Percentiles rank a stretch among this genome's conserved stretches.
Conservation (phyloP, 2,329 filamentous ascomycete species). For the Didymella sp. region DNA sequence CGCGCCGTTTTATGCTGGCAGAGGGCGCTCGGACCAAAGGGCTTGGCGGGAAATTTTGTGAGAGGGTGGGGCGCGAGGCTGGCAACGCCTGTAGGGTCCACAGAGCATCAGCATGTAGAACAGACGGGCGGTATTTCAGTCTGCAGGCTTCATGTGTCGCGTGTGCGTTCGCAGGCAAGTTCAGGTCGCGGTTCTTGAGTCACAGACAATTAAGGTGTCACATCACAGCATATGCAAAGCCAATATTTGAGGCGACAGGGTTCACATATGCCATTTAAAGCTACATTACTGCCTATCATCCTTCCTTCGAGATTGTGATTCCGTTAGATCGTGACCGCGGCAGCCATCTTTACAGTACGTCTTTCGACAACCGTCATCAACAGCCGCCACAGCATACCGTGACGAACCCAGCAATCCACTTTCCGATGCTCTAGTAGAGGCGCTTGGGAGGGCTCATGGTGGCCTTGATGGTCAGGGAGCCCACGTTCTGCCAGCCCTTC, state of each 20-base stretch:
- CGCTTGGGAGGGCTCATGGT: constrained; percentile 99
- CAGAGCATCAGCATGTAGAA: background rate
- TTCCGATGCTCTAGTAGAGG: constrained; percentile 75
- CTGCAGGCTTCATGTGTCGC: no score
- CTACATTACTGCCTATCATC: constrained; percentile 41
- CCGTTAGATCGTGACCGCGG: constrained; percentile 28
- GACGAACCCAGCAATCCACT: constrained; percentile 24
- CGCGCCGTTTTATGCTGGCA: constrained; percentile 29
- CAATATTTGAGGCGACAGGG: constrained; percentile 2
- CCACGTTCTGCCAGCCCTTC: constrained; percentile 99
- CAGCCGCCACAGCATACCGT: constrained; percentile 22
- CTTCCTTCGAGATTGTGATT: constrained; percentile 28
- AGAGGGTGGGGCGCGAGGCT: constrained; percentile 1
- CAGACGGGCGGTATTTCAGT: no score
- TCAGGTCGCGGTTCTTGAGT: no score
- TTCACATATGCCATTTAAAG: constrained; percentile 26
- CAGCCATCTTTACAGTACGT: constrained; percentile 20
- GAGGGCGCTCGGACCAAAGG: background rate
- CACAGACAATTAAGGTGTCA: no score
- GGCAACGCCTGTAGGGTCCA: background rate
- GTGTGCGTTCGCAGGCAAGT: no score
- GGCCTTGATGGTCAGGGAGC: constrained; percentile 99
- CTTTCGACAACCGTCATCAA: constrained; percentile 12
- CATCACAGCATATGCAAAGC: background rate
- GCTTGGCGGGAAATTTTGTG: constrained; percentile 6